Evolutionary conservation across 148 eudicot species (phyloP).

Genomic region (Persicaria maculosa): DNA sequence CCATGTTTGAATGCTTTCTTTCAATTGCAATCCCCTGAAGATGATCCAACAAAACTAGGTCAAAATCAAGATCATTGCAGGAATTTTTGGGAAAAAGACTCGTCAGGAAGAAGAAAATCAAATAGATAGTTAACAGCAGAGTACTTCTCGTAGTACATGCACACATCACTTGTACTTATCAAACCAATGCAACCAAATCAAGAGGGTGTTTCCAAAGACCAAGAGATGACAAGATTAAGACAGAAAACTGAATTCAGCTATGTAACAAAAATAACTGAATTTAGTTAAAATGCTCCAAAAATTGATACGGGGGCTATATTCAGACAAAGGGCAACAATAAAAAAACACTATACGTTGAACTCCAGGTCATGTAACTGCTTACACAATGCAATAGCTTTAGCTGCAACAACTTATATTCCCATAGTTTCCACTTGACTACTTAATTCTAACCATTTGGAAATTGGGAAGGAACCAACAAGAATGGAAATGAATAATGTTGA

Average conservation of each 20-base stretch:
- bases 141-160: too few relatives aligned
- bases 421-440: background rate
- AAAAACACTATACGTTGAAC: background rate
- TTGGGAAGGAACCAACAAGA: background rate
- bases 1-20: conserved; percentile 47
- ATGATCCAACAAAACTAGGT: conserved; percentile 12
- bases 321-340: background rate
- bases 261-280: too few relatives aligned
- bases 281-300: too few relatives aligned
- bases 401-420: background rate
- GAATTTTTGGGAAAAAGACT: too few relatives aligned
- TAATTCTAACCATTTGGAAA: background rate
- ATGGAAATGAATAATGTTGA: background rate
- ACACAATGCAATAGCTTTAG: background rate
- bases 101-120: too few relatives aligned
- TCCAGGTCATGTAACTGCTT: background rate
- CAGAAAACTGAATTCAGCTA: too few relatives aligned
- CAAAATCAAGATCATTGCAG: background rate
- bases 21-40: conserved; percentile 49
- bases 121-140: too few relatives aligned
- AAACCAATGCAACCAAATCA: too few relatives aligned
- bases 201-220: too few relatives aligned
- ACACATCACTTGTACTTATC: too few relatives aligned
- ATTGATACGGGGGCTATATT: too few relatives aligned
- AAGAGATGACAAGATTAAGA: too few relatives aligned